Evolutionary conservation across 2,329 filamentous ascomycete genomes (phyloP).

Genomic region (Aspergillus chevalieri): DNA sequence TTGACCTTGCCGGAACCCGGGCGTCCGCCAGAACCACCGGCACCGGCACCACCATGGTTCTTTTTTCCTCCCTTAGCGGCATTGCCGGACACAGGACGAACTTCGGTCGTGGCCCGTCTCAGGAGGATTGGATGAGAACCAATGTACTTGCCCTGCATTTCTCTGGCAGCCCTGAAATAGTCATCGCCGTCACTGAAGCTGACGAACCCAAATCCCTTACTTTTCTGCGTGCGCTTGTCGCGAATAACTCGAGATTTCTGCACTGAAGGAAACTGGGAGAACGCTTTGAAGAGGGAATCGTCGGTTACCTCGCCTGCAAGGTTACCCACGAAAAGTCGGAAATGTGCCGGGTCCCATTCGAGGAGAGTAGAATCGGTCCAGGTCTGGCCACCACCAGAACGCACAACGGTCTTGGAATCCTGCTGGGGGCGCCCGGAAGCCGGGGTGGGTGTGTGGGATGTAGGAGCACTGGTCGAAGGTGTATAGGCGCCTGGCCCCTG

Average conservation of each 20-base stretch:
- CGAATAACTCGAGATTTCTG: slow-evolving; percentile 90
- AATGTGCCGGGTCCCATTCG: slow-evolving; percentile 93
- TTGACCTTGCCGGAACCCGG: slow-evolving; percentile 38
- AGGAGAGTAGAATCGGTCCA: slow-evolving; percentile 86
- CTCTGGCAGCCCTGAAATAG: slow-evolving; percentile 91
- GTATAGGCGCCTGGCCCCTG: slow-evolving; percentile 38
- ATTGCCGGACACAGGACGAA: slow-evolving; percentile 64
- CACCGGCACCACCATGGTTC: slow-evolving; percentile 22
- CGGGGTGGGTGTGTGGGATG: slow-evolving; percentile 39
- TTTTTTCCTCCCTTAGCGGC: slow-evolving; percentile 56
- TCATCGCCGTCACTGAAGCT: slow-evolving; percentile 93
- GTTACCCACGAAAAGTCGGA: slow-evolving; percentile 93
- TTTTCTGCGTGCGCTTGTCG: slow-evolving; percentile 94
- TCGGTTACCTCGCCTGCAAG: slow-evolving; percentile 96
- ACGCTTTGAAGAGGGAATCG: slow-evolving; percentile 90
- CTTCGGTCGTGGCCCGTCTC: slow-evolving; percentile 83
- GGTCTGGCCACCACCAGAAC: slow-evolving; percentile 81
- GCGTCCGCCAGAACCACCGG: slow-evolving; percentile 23
- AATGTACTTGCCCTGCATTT: slow-evolving; percentile 99
- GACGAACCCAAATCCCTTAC: slow-evolving; percentile 93
- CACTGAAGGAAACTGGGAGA: slow-evolving; percentile 77
- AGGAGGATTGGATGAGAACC: slow-evolving; percentile 89
- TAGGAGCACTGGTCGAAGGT: slow-evolving; percentile 20
- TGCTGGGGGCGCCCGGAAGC: slow-evolving; percentile 37
- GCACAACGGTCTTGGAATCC: slow-evolving; percentile 74